Evolutionary conservation across 768 basidiomycete genomes (phyloP).

Genomic region (Cystobasidiopsis lactophilus): DNA sequence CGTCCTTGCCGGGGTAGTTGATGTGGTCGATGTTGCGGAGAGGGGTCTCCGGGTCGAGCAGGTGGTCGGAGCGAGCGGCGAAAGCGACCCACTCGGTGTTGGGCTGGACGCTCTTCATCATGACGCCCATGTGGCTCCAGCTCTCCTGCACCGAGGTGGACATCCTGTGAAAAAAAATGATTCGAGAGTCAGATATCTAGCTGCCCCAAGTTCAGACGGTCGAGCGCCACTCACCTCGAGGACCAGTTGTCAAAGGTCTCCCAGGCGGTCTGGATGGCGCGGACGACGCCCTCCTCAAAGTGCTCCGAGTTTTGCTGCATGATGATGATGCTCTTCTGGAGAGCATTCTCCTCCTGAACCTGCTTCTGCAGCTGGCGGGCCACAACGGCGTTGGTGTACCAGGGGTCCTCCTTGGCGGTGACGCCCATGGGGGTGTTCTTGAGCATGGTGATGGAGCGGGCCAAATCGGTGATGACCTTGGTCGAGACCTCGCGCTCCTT

Average conservation of each 20-base stretch:
- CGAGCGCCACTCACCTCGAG: conserved; percentile 7
- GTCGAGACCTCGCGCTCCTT: conserved; percentile 77
- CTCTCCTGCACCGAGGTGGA: conserved; percentile 47
- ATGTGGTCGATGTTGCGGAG: conserved; percentile 55
- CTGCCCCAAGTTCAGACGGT: background rate
- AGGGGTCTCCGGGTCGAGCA: conserved; percentile 90
- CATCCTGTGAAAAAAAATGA: conserved; percentile 30
- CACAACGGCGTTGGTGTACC: conserved; percentile 41
- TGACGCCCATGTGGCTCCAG: conserved; percentile 43
- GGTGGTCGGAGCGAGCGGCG: conserved; percentile 74
- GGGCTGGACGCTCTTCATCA: conserved; percentile 52
- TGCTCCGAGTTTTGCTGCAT: conserved; percentile 89
- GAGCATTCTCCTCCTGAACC: conserved; percentile 87
- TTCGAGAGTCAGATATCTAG: background rate
- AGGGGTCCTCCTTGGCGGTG: conserved; percentile 60
- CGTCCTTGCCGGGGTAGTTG: conserved; percentile 72
- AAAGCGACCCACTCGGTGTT: conserved; percentile 77
- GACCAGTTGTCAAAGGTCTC: conserved; percentile 69
- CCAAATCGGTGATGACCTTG: conserved; percentile 62
- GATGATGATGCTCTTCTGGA: conserved; percentile 92
- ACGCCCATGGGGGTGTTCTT: conserved; percentile 87
- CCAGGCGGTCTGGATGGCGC: conserved; percentile 89
- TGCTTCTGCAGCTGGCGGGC: conserved; percentile 53
- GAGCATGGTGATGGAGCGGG: conserved; percentile 65
- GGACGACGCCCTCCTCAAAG: conserved; percentile 91